Percentiles rank a stretch among this genome's conserved stretches.
phyloP scores from a whole-genome alignment of 139 green algal genomes.

The Pseudopediastrum boryanum region DNA sequence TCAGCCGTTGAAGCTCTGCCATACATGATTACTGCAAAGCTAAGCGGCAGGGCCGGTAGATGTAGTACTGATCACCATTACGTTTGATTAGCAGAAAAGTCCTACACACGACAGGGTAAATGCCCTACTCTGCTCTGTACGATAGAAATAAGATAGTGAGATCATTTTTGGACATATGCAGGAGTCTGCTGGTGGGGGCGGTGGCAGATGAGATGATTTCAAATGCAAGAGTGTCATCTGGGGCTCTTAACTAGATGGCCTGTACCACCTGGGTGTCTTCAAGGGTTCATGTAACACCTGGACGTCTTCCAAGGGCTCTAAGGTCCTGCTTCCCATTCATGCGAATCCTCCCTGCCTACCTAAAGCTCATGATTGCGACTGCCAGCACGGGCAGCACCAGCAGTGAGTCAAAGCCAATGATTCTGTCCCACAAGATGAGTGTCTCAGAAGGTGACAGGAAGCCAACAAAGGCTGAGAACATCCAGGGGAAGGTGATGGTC shows the following conservation, averaged over 20 bases:
- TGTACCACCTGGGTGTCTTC: too few species aligned
- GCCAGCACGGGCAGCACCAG: slow-evolving; percentile 65
- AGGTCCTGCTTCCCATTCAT: not conserved
- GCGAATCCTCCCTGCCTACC: slow-evolving; percentile 28
- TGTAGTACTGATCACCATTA: not conserved
- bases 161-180: too few species aligned
- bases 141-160: too few species aligned
- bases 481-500: slow-evolving; percentile 51
- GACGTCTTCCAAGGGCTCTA: not conserved
- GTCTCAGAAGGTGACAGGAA: slow-evolving; percentile 44
- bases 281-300: too few species aligned
- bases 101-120: too few species aligned
- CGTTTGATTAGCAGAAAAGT: not conserved
- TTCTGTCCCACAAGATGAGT: slow-evolving; percentile 76
- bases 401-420: slow-evolving; percentile 75
- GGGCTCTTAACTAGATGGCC: too few species aligned
- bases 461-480: slow-evolving; percentile 55
- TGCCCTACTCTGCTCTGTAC: too few species aligned
- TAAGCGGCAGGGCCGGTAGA: not conserved
- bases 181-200: too few species aligned
- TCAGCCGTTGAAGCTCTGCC: too few species aligned
- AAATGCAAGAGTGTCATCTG: too few species aligned
- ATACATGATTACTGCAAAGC: too few species aligned
- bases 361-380: slow-evolving; percentile 61
- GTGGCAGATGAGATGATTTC: too few species aligned